Percentiles rank a stretch among this genome's conserved stretches.
These are phyloP conservation scores for Candida loeiensis DNA, from an alignment of 805 yeast species.

Conservation along the genomic window DNA sequence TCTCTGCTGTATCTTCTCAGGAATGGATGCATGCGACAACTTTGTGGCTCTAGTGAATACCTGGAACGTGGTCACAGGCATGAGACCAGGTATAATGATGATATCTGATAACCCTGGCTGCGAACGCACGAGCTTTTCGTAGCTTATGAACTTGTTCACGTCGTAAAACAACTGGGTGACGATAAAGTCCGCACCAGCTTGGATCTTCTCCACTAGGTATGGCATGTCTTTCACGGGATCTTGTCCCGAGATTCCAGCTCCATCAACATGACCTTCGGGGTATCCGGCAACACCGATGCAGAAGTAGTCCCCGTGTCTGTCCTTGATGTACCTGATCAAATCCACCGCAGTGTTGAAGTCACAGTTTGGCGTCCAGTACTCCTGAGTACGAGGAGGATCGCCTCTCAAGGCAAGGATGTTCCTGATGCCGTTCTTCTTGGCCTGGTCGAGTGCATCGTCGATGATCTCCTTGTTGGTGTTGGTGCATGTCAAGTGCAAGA, in stretches of 20 bases:
- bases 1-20: slow-evolving; percentile 46
- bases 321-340: slow-evolving; percentile 73
- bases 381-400: slow-evolving; percentile 84
- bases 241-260: slow-evolving; percentile 51
- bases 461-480: slow-evolving; percentile 76
- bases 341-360: slow-evolving; percentile 81
- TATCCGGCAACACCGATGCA: slow-evolving; percentile 97
- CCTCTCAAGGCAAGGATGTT: slow-evolving; percentile 93
- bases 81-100: slow-evolving; percentile 78
- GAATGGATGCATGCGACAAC: slow-evolving; percentile 82
- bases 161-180: slow-evolving; percentile 91
- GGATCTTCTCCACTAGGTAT: slow-evolving; percentile 73
- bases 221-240: slow-evolving; percentile 69
- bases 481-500: slow-evolving; percentile 94
- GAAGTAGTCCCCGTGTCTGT: slow-evolving; percentile 72
- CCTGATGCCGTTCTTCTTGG: slow-evolving; percentile 73
- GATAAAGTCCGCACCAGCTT: slow-evolving; percentile 93
- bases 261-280: slow-evolving; percentile 96
- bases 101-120: slow-evolving; percentile 41
- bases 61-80: slow-evolving; percentile 85
- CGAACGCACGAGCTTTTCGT: slow-evolving; percentile 51
- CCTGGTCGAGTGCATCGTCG: slow-evolving; percentile 72
- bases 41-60: slow-evolving; percentile 86
- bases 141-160: slow-evolving; percentile 67
- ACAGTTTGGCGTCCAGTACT: slow-evolving; percentile 51